Percentiles rank a stretch among this genome's conserved stretches.
Conservation (phyloP, 2,329 filamentous ascomycete genomes). For the Rhynchosporium graminicola region DNA sequence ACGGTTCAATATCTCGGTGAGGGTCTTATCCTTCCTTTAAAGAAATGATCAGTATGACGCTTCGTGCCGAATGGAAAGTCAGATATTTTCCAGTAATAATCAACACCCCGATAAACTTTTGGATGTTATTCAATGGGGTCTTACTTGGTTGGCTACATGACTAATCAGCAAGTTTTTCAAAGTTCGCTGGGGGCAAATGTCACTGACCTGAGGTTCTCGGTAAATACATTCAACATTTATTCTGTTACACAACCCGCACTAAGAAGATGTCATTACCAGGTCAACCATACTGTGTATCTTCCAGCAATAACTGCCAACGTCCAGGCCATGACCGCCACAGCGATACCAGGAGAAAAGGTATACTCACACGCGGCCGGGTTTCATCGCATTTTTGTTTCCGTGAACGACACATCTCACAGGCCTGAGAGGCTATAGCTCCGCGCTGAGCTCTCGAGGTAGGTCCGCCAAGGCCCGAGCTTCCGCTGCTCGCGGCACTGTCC, state of each 20-base stretch:
- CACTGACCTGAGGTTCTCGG: conserved; percentile 38
- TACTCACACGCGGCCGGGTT: conserved; percentile 51
- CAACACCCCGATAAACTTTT: background rate
- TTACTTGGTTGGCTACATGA: conserved; percentile 59
- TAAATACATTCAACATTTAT: conserved; percentile 61
- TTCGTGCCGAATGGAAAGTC: conserved; percentile 4
- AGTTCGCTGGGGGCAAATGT: background rate
- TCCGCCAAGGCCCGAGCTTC: conserved; percentile 22
- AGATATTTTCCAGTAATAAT: conserved; percentile 11
- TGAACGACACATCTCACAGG: conserved; percentile 59
- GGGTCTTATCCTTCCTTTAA: conserved; percentile 61
- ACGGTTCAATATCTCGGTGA: conserved; percentile 60
- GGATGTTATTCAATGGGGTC: conserved; percentile 30
- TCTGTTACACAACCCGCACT: conserved; percentile 58
- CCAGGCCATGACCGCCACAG: background rate
- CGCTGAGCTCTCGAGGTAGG: conserved; percentile 41
- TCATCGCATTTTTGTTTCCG: conserved; percentile 68
- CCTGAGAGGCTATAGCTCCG: conserved; percentile 54
- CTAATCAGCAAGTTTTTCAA: background rate
- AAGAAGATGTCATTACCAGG: background rate
- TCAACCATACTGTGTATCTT: background rate
- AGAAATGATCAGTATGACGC: conserved; percentile 26
- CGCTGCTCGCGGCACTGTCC: conserved; percentile 33
- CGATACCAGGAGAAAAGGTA: background rate
- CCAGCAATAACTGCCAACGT: background rate